Evolutionary conservation across 2,329 filamentous ascomycete species (phyloP), one percentile per base, ranked within the genome.

Genomic region (Arthroderma uncinatum): DNA sequence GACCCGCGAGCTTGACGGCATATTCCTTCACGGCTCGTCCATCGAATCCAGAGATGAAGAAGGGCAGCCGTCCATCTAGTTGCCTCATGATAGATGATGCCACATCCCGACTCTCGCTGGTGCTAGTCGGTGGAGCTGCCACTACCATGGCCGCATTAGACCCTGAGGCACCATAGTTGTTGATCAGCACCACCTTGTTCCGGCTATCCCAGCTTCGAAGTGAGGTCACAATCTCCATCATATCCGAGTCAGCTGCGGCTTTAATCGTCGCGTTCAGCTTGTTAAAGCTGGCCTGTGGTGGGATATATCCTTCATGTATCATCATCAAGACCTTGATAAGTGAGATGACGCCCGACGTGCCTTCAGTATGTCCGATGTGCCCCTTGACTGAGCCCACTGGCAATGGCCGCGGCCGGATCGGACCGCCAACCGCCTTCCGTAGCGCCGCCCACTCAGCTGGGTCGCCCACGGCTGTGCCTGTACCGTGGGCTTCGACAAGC

Each of bases 401-500:
- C 6, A 53, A 2, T 2, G 7, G 2, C 7, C 28, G 21, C 3
- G 16, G 6, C 16, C 33, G 21, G 3, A 7, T 4, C 7, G 14
- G 25, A 3, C 50, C 8, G 4, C 53, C 37, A 36, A 58, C 50
- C 4, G 21, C 23, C 21, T 39, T 4, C 14, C 19, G 6, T 10
- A 19, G 53, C n/a, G 19, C 25, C 19, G 4, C 42, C 2, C 36
- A n/a, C 23, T 58, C 55, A n/a, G 7, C 1, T 10, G 50, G 78
- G 56, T 67, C 65, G n/a, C 70, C 72, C 10, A 16, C 10, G 4
- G 62, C 58, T 0, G 73, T 76, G 2, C 72, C 73, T 0, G 72
- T 92, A 16, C 85, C 87, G 70, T 92, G 87, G 82, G 90, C 87
- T 72, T 91, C 87, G 8, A 91, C 81, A 66, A 89, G 91, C 70